Conservation (phyloP, 768 basidiomycete genomes). For the Amyloporia xantha region DNA sequence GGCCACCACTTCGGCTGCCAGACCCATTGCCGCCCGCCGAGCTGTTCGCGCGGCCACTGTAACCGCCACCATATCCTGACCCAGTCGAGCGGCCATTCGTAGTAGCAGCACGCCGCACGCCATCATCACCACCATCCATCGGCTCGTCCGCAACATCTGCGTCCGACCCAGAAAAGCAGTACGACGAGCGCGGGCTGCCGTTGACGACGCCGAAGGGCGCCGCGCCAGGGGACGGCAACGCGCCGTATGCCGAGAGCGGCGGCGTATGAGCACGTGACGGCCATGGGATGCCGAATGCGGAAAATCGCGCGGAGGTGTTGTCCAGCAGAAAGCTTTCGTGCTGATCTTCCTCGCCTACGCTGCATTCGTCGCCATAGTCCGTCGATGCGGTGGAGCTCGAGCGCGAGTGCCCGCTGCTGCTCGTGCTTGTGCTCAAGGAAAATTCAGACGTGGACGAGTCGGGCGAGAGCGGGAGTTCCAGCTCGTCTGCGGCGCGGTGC, state of each 20-base stretch:
- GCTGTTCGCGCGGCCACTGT: slow-evolving; percentile 12
- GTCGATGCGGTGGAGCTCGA: slow-evolving; percentile 10
- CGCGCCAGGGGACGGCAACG: neutral
- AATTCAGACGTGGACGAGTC: slow-evolving; percentile 3
- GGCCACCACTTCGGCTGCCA: slow-evolving; percentile 22
- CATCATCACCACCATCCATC: slow-evolving; percentile 2
- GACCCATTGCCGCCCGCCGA: slow-evolving; percentile 16
- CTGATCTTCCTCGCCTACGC: too few species aligned
- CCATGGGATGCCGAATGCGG: slow-evolving; percentile 16
- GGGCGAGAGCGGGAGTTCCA: slow-evolving; percentile 8
- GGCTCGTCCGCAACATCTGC: neutral
- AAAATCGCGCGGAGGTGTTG: neutral
- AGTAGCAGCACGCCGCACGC: neutral
- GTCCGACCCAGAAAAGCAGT: too few species aligned
- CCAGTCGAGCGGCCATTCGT: neutral
- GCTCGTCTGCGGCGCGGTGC: neutral
- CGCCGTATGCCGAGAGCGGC: slow-evolving; percentile 5
- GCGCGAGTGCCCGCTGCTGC: slow-evolving; percentile 7
- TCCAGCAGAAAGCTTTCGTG: slow-evolving; percentile 9
- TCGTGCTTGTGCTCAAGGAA: neutral
- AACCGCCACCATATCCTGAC: neutral
- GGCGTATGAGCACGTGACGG: slow-evolving; percentile 6
- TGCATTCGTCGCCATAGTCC: slow-evolving; percentile 12
- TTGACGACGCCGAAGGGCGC: neutral
- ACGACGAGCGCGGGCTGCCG: slow-evolving; percentile 5